These are phyloP conservation scores for Mimosa pudica DNA, from an alignment of 306 rosid species.

Conservation along the genomic window DNA sequence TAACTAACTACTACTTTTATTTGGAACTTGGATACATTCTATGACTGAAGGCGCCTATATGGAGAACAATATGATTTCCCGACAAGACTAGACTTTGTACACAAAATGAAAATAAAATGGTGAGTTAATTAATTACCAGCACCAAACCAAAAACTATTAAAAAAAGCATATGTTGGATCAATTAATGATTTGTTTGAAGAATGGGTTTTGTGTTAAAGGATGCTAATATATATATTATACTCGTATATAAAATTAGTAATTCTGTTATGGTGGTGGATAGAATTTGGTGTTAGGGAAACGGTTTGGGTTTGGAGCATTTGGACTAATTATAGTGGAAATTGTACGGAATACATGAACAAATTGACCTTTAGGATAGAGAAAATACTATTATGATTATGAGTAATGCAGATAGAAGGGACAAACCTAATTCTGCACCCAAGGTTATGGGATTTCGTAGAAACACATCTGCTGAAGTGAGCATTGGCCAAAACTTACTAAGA, in stretches of 20 bases:
- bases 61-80: not conserved
- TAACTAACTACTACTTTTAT: not conserved
- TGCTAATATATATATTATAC: not conserved
- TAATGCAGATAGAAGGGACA: too few species aligned
- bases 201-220: not conserved
- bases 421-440: too few species aligned
- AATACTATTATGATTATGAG: not conserved
- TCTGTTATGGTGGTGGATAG: not conserved
- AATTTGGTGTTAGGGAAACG: constrained; percentile 20
- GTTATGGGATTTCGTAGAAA: too few species aligned
- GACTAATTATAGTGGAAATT: constrained; percentile 4
- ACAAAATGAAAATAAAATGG: not conserved
- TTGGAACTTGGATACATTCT: too few species aligned
- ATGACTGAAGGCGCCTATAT: too few species aligned
- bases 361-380: constrained; percentile 14
- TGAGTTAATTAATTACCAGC: constrained; percentile 17
- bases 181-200: not conserved
- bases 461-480: too few species aligned
- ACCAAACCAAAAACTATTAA: not conserved
- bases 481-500: too few species aligned
- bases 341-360: constrained; percentile 2
- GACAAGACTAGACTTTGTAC: not conserved
- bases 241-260: too few species aligned
- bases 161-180: not conserved
- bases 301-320: not conserved